Evolutionary conservation across 2,329 filamentous ascomycete genomes (phyloP), one percentile per base, ranked within the genome.

Genomic region (Exserohilum turcica): DNA sequence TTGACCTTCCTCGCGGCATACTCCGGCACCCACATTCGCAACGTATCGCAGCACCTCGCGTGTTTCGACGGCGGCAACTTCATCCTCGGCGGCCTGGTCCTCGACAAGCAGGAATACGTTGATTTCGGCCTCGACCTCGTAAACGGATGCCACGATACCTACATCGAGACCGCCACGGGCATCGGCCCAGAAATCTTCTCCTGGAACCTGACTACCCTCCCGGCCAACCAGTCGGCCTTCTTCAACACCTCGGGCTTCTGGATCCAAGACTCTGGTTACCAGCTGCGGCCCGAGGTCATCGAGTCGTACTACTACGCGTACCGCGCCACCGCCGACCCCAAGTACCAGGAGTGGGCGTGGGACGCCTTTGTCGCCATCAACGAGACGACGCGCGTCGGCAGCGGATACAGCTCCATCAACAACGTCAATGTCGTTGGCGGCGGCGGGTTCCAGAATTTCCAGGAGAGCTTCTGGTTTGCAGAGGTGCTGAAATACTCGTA

Each of bases 291-390:
- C 0, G 91, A 95, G 75, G 90, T 92, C 3, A 82, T 95, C 29
- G 91, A 96, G 77, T 89, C 85, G 61, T 87, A 87, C 73, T 96
- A 95, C 80, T 94, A 96, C 73, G 90, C 91, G 2, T 95, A 90
- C 78, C 86, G 91, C 44, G 84, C 88, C 0, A 96, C 91, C 0
- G 87, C 88, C 3, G 82, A 93, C 55, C 61, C 77, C 28, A 88
- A 85, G 76, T 96, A 92, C 74, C 88, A 90, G 71, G 87, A 93
- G 54, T 92, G 89, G 87, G 88, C 88, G 5, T 96, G 90, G 90
- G 84, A 88, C 35, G 90, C 86, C 0, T 94, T 93, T 73, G 67
- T 82, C 31, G 81, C 81, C 21, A 88, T 95, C 68, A 87, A 86
- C 64, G 72, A 73, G 27, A 88, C 83, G 13, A 86, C 86, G 59